Percentiles rank a stretch among this genome's conserved stretches.
Evolutionary conservation across 139 green algal species (phyloP).

Genomic region (Auxenochlorella pyrenoidosa): DNA sequence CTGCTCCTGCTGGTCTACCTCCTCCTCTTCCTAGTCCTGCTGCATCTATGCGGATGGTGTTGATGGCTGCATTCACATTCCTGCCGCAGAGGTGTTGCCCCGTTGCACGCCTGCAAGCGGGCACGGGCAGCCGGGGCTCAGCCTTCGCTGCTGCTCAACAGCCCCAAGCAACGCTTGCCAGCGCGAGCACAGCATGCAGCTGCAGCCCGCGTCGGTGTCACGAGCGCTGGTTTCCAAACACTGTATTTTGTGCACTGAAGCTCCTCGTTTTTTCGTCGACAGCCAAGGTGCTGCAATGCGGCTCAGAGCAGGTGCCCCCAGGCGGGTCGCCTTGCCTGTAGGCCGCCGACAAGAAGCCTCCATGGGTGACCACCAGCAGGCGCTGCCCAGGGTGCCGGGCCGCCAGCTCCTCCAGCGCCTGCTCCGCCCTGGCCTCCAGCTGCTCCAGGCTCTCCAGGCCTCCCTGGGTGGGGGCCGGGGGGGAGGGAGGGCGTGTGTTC

Average conservation of each 20-base stretch:
- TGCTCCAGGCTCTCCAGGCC: not conserved
- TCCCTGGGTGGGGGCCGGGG: not conserved
- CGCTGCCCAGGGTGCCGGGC: constrained; percentile 22
- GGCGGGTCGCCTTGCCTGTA: not conserved
- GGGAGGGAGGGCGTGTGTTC: too few relatives aligned
- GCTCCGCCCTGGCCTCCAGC: not conserved
- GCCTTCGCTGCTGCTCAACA: too few relatives aligned
- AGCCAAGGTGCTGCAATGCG: not conserved
- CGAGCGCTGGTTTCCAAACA: too few relatives aligned
- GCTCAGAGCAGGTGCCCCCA: not conserved
- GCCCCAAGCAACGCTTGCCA: too few relatives aligned
- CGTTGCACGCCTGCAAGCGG: not conserved
- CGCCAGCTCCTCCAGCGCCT: constrained; percentile 26
- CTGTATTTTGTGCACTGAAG: too few relatives aligned
- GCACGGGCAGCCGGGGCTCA: not conserved
- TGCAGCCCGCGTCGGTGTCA: too few relatives aligned
- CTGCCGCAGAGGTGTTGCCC: not conserved
- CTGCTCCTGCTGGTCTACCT: not conserved
- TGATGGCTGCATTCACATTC: constrained; percentile 29
- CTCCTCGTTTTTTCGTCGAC: too few relatives aligned
- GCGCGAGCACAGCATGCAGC: not conserved
- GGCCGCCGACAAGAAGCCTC: constrained; percentile 33
- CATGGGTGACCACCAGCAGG: constrained; percentile 42
- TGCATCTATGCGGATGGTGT: constrained; percentile 25
- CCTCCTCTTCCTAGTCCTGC: not conserved